Evolutionary conservation across 1,284 basidiomycete genomes (phyloP).

Genomic region (Sphaerobolus stellatus): DNA sequence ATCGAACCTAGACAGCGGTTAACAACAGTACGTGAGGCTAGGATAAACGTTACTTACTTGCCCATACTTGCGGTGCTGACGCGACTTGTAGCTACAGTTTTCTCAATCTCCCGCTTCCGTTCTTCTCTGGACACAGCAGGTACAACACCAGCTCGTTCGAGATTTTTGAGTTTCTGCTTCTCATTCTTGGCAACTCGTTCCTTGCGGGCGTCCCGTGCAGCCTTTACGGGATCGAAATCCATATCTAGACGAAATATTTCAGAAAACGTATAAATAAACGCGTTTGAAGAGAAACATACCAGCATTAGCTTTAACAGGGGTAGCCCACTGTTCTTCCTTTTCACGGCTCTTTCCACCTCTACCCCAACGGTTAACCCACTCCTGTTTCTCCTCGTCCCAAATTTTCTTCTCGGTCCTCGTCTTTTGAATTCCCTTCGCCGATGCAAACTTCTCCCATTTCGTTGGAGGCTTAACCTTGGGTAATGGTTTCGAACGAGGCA

Average conservation of each 20-base stretch:
- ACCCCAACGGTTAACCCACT: slow-evolving; percentile 94
- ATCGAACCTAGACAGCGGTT: slow-evolving; percentile 61
- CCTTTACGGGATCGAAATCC: slow-evolving; percentile 78
- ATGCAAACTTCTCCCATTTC: slow-evolving; percentile 97
- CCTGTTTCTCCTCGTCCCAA: slow-evolving; percentile 94
- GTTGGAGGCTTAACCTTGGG: slow-evolving; percentile 92
- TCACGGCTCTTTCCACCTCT: slow-evolving; percentile 89
- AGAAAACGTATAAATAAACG: slow-evolving; percentile 2
- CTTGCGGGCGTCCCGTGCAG: slow-evolving; percentile 76
- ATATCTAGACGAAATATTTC: slow-evolving; percentile 45
- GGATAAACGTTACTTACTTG: slow-evolving; percentile 25
- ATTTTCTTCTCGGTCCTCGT: slow-evolving; percentile 78
- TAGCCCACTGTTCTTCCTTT: slow-evolving; percentile 87
- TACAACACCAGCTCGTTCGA: slow-evolving; percentile 55
- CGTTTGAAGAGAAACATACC: slow-evolving; percentile 60
- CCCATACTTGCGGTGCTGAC: slow-evolving; percentile 92
- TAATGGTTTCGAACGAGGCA: slow-evolving; percentile 90
- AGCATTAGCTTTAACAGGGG: slow-evolving; percentile 84
- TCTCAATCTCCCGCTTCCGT: slow-evolving; percentile 76
- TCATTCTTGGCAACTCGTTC: slow-evolving; percentile 84
- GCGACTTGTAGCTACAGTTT: slow-evolving; percentile 76
- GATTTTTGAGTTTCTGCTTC: slow-evolving; percentile 76
- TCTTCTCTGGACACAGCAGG: slow-evolving; percentile 40
- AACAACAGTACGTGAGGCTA: background rate
- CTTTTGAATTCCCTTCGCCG: slow-evolving; percentile 90